These are phyloP conservation scores for Bocquillonia castaneifolia DNA, from an alignment of 441 rosid genomes.

Conservation along the genomic window DNA sequence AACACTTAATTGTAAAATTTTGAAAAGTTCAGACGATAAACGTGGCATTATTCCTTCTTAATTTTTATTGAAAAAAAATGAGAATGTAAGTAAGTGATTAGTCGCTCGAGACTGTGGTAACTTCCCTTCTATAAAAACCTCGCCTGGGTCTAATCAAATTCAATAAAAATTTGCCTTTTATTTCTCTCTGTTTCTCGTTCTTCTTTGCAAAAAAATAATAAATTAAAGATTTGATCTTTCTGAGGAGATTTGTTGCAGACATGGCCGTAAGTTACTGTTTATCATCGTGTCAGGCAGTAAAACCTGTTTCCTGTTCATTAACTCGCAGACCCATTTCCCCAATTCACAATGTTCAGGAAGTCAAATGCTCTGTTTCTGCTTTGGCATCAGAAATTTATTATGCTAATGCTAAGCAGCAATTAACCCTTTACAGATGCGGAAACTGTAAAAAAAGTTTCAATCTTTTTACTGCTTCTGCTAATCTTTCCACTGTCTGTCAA, in stretches of 20 bases:
- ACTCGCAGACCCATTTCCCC: conserved; percentile 7
- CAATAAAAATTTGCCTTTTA: no score
- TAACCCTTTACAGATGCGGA: background rate
- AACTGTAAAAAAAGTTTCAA: background rate
- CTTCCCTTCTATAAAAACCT: no score
- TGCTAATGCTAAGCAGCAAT: conserved; percentile 5
- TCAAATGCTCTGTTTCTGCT: background rate
- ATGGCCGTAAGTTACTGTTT: conserved; percentile 21
- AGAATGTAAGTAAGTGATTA: no score
- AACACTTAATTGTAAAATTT: no score
- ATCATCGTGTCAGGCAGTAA: conserved; percentile 18
- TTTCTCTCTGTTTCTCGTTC: background rate
- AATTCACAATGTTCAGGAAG: conserved; percentile 10
- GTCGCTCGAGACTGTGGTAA: no score
- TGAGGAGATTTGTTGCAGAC: background rate
- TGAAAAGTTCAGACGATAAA: no score
- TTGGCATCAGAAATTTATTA: background rate
- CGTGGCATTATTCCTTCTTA: no score
- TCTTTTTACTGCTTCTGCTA: conserved; percentile 19
- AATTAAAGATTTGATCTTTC: background rate
- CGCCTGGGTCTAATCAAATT: no score
- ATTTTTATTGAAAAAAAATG: no score
- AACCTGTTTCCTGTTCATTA: background rate
- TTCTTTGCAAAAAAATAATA: background rate
- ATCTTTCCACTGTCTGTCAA: conserved; percentile 29